Evolutionary conservation across 345 rosid genomes (phyloP), one percentile per base, ranked within the genome.

Genomic region (Eucalyptus polybractea): DNA sequence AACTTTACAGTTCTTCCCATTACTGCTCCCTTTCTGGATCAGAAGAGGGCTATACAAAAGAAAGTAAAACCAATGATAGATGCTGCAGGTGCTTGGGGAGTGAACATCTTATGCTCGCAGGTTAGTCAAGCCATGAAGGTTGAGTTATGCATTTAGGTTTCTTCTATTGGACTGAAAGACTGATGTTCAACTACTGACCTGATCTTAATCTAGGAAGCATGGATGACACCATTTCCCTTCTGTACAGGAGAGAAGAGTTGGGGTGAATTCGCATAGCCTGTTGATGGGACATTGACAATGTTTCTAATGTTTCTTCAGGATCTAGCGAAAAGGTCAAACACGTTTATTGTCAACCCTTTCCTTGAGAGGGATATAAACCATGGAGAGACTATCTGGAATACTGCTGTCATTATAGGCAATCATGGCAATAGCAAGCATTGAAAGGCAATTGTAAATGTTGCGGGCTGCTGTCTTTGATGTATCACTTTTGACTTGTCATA

Each of bases 311-410:
- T 33, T 33, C 33, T 33, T 33, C 33, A 33, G 33, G 33, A 33
- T 33, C 33, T 33, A 33, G 33, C 33, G 33, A 33, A 33, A 33
- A 33, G 33, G 33, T 33, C 33, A 33, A 33, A 33, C 33, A 33
- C 3, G 33, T 33, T 33, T 33, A 33, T 33, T 33, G 33, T 33
- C 33, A 33, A 33, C 33, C 33, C 99, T 72, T 95, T 97, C 92
- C 98, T 97, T 40, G 97, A 94, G 92, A 95, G 98, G 92, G 99
- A 97, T 91, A 81, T 95, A 83, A 95, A 95, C 89, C 98, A 95
- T 86, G 96, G 97, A 15, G 99, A 97, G 90, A 96, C 97, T 11
- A 89, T 96, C 60, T 96, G 99, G 99, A 98, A 95, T 58, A 97
- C 97, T 22, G 98, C 96, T 89, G 91, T 96, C 80, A 90, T 98